Base-by-base conservation (phyloP, 2,329 filamentous ascomycete genomes). In the Alternaria panax region DNA sequence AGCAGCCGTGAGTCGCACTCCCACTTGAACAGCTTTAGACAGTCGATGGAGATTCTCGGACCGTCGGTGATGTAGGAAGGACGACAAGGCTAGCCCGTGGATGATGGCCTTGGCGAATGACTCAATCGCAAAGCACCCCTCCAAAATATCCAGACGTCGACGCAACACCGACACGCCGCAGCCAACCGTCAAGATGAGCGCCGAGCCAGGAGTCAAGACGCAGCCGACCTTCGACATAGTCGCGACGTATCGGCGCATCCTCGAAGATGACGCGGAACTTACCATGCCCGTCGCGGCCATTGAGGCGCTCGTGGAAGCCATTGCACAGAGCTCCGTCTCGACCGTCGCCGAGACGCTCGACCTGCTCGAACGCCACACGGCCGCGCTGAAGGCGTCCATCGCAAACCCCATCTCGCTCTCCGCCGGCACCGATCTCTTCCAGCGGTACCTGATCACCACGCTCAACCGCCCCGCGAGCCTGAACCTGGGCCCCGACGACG, bases 221-320 rank as follows among this genome's bases (percentile, higher is more conserved):
- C 51, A 65, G 36, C 64, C 74, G 18, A 59, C 62, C 7, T 82
- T 81, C 70, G 80, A 84, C 77, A 88, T 92, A 62, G 88, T 90
- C 68, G 80, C 83, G 56, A 86, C 87, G 46, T 92, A 92, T 81
- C 84, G 86, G 70, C 80, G 83, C 50, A 85, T 91, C 48, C 85
- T 91, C 60, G 75, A 75, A 59, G 84, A 86, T 51, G 93, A 98
- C 77, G 85, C 90, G 11, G 92, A 96, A 63, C 86, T 98, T 53
- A 97, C 94, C 34, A 97, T 97, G 87, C 93, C 95, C 64, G 92
- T 99, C 55, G 95, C 95, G 20, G 93, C 93, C 59, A 97, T 97
- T 75, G 92, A 96, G 81, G 89, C 93, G 27, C 86, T 99, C 60
- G 95, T 98, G 68, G 88, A 90, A 74, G 90, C 95, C 61, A 90